phyloP scores from a whole-genome alignment of 2,329 filamentous ascomycete species.

The Orbilia ellipsospora region DNA sequence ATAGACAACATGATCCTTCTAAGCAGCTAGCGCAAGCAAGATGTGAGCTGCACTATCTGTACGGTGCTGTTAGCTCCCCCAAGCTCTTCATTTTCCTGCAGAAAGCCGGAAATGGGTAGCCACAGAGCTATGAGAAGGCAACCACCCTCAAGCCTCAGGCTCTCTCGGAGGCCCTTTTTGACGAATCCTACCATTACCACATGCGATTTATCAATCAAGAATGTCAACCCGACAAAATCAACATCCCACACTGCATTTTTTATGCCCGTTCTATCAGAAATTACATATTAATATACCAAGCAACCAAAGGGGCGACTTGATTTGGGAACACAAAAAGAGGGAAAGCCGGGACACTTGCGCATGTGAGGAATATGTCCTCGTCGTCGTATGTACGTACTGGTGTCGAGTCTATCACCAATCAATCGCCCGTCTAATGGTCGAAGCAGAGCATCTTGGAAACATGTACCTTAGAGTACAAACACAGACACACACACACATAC shows the following conservation, averaged over 20 bases:
- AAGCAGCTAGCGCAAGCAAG: not conserved
- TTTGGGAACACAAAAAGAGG: not conserved
- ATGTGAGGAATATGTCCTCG: conserved; percentile 25
- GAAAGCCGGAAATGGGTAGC: conserved; percentile 50
- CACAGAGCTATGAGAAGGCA: conserved; percentile 29
- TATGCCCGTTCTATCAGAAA: conserved; percentile 5
- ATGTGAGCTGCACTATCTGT: not conserved
- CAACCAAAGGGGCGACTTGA: conserved; percentile 36
- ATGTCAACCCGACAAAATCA: conserved; percentile 48
- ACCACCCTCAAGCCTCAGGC: not conserved
- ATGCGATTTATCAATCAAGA: conserved; percentile 54
- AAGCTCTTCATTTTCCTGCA: conserved; percentile 29
- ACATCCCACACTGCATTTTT: conserved; percentile 5
- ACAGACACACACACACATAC: not conserved
- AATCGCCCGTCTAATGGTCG: conserved; percentile 8
- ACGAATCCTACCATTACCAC: conserved; percentile 19
- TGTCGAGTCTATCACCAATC: conserved; percentile 43
- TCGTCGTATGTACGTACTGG: not conserved
- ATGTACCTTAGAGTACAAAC: conserved; percentile 5
- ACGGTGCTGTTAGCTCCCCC: conserved; percentile 11
- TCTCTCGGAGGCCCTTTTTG: not conserved
- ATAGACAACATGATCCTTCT: conserved; percentile 14
- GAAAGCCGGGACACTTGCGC: not conserved
- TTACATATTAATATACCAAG: conserved; percentile 15
- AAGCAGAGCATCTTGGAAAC: not conserved